Conservation (phyloP, 2,329 filamentous ascomycete species). For the Aulographum hederae region DNA sequence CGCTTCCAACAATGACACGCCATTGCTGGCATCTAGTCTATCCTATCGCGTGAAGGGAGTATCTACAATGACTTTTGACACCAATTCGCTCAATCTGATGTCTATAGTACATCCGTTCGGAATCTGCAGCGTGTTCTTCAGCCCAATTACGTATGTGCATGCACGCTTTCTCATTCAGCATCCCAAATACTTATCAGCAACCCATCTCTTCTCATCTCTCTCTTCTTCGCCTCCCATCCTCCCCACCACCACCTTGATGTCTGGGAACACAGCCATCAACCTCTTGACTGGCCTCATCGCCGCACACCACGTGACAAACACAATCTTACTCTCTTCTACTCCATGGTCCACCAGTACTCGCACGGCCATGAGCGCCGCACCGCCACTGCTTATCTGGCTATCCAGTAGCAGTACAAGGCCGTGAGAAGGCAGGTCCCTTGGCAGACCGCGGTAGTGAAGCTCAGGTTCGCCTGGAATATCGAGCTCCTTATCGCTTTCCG, state of each 20-base stretch:
- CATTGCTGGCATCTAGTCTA: no score
- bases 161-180: no score
- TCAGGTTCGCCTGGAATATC: conserved; percentile 94
- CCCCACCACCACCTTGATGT: conserved; percentile 71
- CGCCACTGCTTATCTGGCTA: conserved; percentile 86
- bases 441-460: conserved; percentile 73
- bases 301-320: conserved; percentile 84
- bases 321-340: conserved; percentile 65
- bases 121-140: no score
- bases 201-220: conserved; percentile 64
- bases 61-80: no score
- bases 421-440: conserved; percentile 51
- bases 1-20: no score
- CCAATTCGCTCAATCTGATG: no score
- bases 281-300: conserved; percentile 70
- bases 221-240: conserved; percentile 55
- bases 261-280: conserved; percentile 74
- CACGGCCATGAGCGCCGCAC: conserved; percentile 77
- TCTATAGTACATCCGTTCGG: no score
- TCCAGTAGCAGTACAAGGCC: conserved; percentile 75
- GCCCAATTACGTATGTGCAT: no score
- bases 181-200: conserved; percentile 80
- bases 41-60: no score
- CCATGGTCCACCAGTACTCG: conserved; percentile 92
- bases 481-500: not conserved